These are phyloP conservation scores for Debaryomyces prosopidis DNA, from an alignment of 805 yeast genomes.

Conservation along the genomic window DNA sequence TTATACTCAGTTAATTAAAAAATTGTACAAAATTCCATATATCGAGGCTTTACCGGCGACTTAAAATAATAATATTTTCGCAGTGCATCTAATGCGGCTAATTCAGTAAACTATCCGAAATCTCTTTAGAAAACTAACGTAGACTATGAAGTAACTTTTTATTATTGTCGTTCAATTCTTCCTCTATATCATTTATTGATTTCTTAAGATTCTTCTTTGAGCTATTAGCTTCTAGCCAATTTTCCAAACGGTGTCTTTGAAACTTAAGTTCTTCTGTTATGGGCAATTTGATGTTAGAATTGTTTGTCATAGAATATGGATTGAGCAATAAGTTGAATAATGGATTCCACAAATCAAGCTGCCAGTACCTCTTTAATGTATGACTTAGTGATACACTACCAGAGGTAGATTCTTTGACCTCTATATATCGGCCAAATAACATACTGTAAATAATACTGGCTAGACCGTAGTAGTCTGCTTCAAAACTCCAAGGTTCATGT, in stretches of 20 bases:
- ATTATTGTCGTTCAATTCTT: constrained; percentile 18
- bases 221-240: constrained; percentile 34
- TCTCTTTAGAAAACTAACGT: neutral
- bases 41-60: no score
- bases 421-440: constrained; percentile 68
- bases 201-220: constrained; percentile 23
- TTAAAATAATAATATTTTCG: no score
- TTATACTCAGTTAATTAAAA: no score
- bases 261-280: constrained; percentile 32
- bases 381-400: constrained; percentile 39
- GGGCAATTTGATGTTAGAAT: constrained; percentile 35
- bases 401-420: constrained; percentile 28
- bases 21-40: no score
- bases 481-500: constrained; percentile 67
- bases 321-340: constrained; percentile 67
- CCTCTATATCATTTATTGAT: constrained; percentile 37
- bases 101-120: no score
- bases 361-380: constrained; percentile 74
- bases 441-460: constrained; percentile 74
- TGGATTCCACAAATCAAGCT: constrained; percentile 65
- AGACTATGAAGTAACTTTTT: constrained; percentile 10
- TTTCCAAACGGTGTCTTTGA: constrained; percentile 40
- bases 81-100: no score
- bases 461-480: constrained; percentile 80
- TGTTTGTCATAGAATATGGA: constrained; percentile 34